These are phyloP conservation scores for Silene conica DNA, from an alignment of 148 eudicot species.

Conservation along the genomic window DNA sequence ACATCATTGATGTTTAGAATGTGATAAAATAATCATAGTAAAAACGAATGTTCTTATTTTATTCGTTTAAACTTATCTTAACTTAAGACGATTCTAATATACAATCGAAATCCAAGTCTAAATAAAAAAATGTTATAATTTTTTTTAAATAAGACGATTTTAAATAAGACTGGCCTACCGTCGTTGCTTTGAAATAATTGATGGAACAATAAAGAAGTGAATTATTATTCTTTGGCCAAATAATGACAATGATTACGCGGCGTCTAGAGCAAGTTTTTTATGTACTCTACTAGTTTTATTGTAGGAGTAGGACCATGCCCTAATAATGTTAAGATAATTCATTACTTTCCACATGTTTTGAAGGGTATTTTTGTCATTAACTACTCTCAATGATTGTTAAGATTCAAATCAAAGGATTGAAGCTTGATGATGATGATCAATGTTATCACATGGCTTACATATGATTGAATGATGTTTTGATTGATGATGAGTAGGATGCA, in stretches of 20 bases:
- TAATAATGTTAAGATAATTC: background rate
- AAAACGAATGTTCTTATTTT: too few relatives aligned
- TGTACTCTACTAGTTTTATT: background rate
- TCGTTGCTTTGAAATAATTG: too few relatives aligned
- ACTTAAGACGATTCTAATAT: too few relatives aligned
- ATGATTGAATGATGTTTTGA: background rate
- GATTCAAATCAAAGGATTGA: background rate
- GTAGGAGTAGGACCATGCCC: slow-evolving; percentile 1
- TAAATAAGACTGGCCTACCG: too few relatives aligned
- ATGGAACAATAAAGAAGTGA: background rate
- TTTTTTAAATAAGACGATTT: too few relatives aligned
- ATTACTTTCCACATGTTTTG: slow-evolving; percentile 8
- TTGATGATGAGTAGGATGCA: background rate
- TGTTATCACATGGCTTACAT: slow-evolving; percentile 19
- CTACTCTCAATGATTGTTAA: slow-evolving; percentile 8
- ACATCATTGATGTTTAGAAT: too few relatives aligned
- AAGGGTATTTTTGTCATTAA: slow-evolving; percentile 21
- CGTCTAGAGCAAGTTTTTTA: slow-evolving; percentile 15
- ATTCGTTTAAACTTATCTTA: too few relatives aligned
- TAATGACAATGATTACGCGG: slow-evolving; percentile 26
- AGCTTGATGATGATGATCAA: background rate
- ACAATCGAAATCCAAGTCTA: too few relatives aligned
- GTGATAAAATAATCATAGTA: too few relatives aligned
- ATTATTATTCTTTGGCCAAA: background rate
- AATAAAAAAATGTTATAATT: too few relatives aligned